These are phyloP conservation scores for Trichophyton rubrum DNA, from an alignment of 2,329 filamentous ascomycete species.

Conservation along the genomic window DNA sequence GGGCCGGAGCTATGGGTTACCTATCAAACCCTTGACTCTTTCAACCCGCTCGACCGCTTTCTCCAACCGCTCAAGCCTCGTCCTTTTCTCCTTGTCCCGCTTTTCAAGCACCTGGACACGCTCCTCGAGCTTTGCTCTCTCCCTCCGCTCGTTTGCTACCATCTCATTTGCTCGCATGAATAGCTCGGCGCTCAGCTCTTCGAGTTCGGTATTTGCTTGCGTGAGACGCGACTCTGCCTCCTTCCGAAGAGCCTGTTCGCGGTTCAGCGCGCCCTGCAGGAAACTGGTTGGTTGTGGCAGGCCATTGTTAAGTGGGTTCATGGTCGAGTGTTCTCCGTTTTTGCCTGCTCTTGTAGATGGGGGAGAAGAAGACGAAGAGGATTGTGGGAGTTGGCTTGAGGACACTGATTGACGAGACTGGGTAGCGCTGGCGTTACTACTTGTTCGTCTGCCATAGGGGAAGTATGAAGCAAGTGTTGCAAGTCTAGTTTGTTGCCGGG, in stretches of 20 bases:
- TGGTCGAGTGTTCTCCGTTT: conserved; percentile 10
- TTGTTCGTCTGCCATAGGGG: conserved; percentile 26
- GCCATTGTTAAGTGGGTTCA: conserved; percentile 6
- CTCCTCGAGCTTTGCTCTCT: conserved; percentile 41
- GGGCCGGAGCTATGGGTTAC: background rate
- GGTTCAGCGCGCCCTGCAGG: conserved; percentile 42
- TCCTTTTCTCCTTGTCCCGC: conserved; percentile 39
- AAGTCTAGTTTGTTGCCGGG: conserved; percentile 25
- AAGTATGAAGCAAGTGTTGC: conserved; percentile 29
- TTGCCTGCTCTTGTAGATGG: conserved; percentile 8
- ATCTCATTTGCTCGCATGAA: conserved; percentile 56
- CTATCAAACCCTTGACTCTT: conserved; percentile 39
- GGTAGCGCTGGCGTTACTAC: conserved; percentile 19
- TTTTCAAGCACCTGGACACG: conserved; percentile 35
- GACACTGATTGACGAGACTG: conserved; percentile 17
- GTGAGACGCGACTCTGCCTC: conserved; percentile 46
- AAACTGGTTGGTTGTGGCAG: conserved; percentile 15
- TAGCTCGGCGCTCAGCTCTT: conserved; percentile 47
- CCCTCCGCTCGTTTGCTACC: conserved; percentile 50
- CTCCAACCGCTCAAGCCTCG: conserved; percentile 43
- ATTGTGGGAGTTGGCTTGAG: conserved; percentile 11
- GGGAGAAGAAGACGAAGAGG: conserved; percentile 13
- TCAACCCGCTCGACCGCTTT: conserved; percentile 46
- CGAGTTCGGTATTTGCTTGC: conserved; percentile 45
- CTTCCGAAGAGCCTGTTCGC: conserved; percentile 43